Conservation (phyloP, 495 filamentous ascomycete species). For the Xylaria sp. region DNA sequence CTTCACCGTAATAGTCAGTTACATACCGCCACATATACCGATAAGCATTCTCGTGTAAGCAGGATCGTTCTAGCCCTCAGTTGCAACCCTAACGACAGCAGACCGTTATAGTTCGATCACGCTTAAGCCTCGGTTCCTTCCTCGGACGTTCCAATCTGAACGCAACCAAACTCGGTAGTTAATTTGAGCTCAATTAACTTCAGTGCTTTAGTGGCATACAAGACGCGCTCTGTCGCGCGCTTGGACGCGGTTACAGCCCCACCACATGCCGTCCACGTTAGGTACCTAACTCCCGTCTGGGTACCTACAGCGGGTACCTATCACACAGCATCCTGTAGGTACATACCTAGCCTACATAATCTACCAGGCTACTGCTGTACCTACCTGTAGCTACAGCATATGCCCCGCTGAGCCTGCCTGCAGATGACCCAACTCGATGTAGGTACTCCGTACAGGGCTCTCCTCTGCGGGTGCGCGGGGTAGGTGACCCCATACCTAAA, state of each 20-base stretch:
- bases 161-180: constrained; percentile 1
- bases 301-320: neutral
- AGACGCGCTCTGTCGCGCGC: neutral
- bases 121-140: neutral
- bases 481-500: neutral
- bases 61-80: neutral
- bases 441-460: too few species aligned
- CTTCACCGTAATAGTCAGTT: constrained; percentile 9
- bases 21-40: constrained; percentile 86
- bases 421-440: neutral
- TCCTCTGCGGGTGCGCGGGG: constrained; percentile 11
- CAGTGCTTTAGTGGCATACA: neutral
- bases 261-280: too few species aligned
- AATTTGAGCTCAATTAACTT: too few species aligned
- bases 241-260: neutral
- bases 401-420: constrained; percentile 1
- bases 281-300: neutral
- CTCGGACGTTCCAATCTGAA: neutral
- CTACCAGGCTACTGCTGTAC: neutral
- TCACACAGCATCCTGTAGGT: neutral
- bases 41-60: constrained; percentile 75
- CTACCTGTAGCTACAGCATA: constrained; percentile 1
- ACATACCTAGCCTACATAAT: too few species aligned
- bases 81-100: neutral
- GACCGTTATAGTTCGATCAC: neutral